Conservation (phyloP, 1,284 basidiomycete genomes). For the Ganoderma boninense region DNA sequence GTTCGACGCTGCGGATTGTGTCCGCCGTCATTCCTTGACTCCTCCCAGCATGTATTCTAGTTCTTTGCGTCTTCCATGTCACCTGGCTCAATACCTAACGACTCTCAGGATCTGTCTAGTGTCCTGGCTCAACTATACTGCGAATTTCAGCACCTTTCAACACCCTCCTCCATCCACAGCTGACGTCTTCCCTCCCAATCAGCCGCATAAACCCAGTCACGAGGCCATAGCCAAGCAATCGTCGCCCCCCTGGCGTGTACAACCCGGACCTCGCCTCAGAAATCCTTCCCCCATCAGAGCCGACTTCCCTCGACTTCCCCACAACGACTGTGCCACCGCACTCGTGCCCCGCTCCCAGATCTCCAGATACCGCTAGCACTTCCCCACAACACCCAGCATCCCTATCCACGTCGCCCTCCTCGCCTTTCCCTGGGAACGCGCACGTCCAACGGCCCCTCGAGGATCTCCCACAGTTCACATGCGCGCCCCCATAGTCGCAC, state of each 20-base stretch:
- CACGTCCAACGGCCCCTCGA: neutral
- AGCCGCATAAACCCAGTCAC: neutral
- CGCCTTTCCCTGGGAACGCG: conserved; percentile 2
- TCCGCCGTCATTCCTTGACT: neutral
- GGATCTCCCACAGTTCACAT: conserved; percentile 11
- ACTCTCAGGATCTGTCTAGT: neutral
- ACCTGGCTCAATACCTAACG: neutral
- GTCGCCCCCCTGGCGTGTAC: neutral
- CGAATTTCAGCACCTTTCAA: neutral
- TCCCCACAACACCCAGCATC: neutral
- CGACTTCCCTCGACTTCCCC: neutral
- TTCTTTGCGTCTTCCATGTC: neutral
- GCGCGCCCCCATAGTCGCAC: neutral
- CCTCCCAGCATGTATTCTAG: neutral
- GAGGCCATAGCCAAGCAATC: neutral
- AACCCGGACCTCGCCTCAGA: neutral
- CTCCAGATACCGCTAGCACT: neutral
- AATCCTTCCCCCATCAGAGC: neutral
- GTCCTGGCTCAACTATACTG: neutral
- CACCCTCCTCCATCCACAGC: neutral
- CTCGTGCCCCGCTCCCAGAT: neutral
- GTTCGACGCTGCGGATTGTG: neutral
- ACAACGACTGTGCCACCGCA: conserved; percentile 2
- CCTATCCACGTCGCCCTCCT: neutral
- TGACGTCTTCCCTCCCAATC: neutral